Evolutionary conservation across 2,329 filamentous ascomycete genomes (phyloP).

Genomic region (Hortaea werneckii): DNA sequence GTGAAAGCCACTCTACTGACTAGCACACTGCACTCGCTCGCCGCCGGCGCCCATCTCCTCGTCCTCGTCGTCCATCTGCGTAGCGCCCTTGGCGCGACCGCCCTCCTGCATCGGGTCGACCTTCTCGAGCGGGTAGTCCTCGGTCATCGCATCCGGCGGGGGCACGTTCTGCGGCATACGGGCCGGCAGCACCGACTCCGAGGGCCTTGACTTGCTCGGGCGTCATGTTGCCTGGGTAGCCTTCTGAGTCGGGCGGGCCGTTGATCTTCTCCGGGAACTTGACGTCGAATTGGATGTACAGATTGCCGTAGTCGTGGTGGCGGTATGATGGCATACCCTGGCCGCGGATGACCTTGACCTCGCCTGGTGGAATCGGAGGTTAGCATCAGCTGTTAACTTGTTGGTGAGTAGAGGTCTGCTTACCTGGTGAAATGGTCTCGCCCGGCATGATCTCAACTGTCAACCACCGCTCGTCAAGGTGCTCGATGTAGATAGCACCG

Average conservation of each 20-base stretch:
- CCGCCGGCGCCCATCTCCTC: constrained; percentile 49
- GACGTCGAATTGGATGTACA: constrained; percentile 95
- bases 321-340: constrained; percentile 96
- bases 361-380: constrained; percentile 43
- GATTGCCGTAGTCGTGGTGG: constrained; percentile 90
- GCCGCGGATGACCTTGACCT: constrained; percentile 86
- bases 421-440: constrained; percentile 89
- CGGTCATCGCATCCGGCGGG: constrained; percentile 79
- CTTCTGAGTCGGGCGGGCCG: constrained; percentile 30
- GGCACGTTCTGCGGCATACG: constrained; percentile 55
- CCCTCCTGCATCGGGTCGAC: constrained; percentile 57
- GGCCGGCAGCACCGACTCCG: constrained; percentile 74
- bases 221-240: constrained; percentile 34
- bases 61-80: constrained; percentile 55
- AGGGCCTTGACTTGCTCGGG: constrained; percentile 66
- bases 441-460: constrained; percentile 86
- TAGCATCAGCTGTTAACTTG: not conserved
- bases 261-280: constrained; percentile 66
- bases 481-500: constrained; percentile 84
- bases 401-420: constrained; percentile 25
- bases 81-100: constrained; percentile 52
- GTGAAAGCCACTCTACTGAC: constrained; percentile 49
- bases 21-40: constrained; percentile 78
- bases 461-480: constrained; percentile 94
- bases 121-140: constrained; percentile 79